Conservation (phyloP, 2,329 filamentous ascomycete genomes). For the Monascus ruber region DNA sequence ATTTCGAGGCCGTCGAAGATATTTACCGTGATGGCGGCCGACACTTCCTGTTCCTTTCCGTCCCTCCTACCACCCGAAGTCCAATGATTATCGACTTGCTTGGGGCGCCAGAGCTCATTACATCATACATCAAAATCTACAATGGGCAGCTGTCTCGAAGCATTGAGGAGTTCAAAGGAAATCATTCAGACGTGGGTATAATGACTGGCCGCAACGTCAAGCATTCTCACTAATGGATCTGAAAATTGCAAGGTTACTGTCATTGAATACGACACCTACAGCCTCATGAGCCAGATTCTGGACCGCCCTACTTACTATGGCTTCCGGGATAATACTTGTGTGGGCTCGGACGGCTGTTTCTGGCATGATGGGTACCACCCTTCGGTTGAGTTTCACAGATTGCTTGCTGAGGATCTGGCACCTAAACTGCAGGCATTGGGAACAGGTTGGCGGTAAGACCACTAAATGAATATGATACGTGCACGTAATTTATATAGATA, state of each 20-base stretch:
- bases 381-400: constrained; percentile 3
- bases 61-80: not conserved
- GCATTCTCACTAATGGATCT: too few species aligned
- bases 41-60: not conserved
- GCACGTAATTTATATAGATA: too few species aligned
- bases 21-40: not conserved
- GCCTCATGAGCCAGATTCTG: constrained; percentile 6
- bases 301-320: constrained; percentile 5
- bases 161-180: not conserved
- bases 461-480: too few species aligned
- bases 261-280: constrained; percentile 5
- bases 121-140: too few species aligned
- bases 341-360: constrained; percentile 3
- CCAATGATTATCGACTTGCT: not conserved
- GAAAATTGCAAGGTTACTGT: constrained; percentile 1
- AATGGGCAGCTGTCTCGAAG: not conserved
- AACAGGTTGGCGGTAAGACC: too few species aligned
- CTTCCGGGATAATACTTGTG: constrained; percentile 3
- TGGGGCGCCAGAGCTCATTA: too few species aligned
- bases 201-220: not conserved
- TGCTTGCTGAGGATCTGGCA: constrained; percentile 1
- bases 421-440: too few species aligned
- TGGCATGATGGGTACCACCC: constrained; percentile 8
- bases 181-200: not conserved
- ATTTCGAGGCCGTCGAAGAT: not conserved